These are phyloP conservation scores for Parastagonospora nodorum DNA, from an alignment of 2,329 filamentous ascomycete species.

Conservation along the genomic window DNA sequence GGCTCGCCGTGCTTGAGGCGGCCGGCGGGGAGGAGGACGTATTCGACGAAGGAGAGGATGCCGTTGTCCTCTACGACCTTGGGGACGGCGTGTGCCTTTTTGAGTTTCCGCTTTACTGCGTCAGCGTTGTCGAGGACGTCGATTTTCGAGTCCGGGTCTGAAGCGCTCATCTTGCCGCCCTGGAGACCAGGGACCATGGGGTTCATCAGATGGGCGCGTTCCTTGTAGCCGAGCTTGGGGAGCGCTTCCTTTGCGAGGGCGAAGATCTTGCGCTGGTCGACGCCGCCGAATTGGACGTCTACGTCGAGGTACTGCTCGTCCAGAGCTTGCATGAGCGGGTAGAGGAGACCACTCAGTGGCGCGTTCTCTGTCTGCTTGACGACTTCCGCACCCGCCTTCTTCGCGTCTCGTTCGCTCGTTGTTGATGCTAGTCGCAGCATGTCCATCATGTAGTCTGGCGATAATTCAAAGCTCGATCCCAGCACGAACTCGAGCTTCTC, in stretches of 20 bases:
- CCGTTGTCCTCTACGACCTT: slow-evolving; percentile 83
- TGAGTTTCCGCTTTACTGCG: slow-evolving; percentile 67
- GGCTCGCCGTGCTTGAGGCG: slow-evolving; percentile 61
- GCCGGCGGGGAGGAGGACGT: slow-evolving; percentile 78
- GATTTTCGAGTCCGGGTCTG: slow-evolving; percentile 81
- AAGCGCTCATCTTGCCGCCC: slow-evolving; percentile 79
- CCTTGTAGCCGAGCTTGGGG: slow-evolving; percentile 82
- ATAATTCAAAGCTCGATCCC: slow-evolving; percentile 80
- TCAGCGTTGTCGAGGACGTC: slow-evolving; percentile 86
- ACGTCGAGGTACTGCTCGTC: slow-evolving; percentile 84
- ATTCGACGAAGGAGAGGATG: slow-evolving; percentile 83
- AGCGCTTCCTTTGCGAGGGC: slow-evolving; percentile 82
- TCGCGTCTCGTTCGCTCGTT: slow-evolving; percentile 78
- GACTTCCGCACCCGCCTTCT: slow-evolving; percentile 89
- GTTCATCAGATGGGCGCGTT: slow-evolving; percentile 75
- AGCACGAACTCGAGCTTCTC: slow-evolving; percentile 82
- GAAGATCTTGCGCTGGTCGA: slow-evolving; percentile 89
- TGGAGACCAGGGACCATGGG: slow-evolving; percentile 86
- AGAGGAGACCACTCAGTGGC: slow-evolving; percentile 74
- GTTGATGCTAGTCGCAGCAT: slow-evolving; percentile 75
- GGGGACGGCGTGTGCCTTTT: slow-evolving; percentile 81
- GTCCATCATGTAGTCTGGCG: slow-evolving; percentile 79
- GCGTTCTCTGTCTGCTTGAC: slow-evolving; percentile 89
- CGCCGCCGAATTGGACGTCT: slow-evolving; percentile 80
- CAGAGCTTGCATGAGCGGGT: slow-evolving; percentile 86